Percentiles rank a stretch among this genome's conserved stretches.
Evolutionary conservation across 768 basidiomycete species (phyloP).

Genomic region (Butyriboletus loyo): DNA sequence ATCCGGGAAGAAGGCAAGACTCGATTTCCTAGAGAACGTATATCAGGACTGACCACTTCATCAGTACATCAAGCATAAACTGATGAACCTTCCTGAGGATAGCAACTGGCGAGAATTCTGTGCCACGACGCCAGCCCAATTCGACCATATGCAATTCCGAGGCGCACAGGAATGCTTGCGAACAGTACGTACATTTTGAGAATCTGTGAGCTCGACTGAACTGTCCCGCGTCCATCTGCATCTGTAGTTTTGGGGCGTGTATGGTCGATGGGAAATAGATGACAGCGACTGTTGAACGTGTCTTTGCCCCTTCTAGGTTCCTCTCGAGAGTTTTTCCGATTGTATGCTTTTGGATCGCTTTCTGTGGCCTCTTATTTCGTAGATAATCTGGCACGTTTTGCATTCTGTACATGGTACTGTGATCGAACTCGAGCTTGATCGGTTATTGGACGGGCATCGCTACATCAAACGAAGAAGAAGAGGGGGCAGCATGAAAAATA

Average conservation of each 20-base stretch:
- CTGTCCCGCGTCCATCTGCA: background rate
- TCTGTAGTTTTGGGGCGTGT: constrained; percentile 13
- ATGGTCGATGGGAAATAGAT: constrained; percentile 27
- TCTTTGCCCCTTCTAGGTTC: too few relatives aligned
- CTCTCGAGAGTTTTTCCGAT: too few relatives aligned
- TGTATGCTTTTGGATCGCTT: too few relatives aligned
- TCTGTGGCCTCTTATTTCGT: too few relatives aligned
- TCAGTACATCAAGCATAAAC: constrained; percentile 26
- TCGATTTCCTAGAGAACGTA: background rate
- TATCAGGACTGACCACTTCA: background rate
- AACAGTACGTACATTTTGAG: background rate
- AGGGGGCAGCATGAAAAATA: too few relatives aligned
- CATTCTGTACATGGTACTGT: too few relatives aligned
- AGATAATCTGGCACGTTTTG: too few relatives aligned
- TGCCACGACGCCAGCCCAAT: constrained; percentile 30
- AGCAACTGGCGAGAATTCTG: constrained; percentile 33
- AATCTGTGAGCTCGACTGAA: background rate
- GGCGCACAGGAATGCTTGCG: background rate
- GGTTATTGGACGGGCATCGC: too few relatives aligned
- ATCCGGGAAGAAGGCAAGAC: constrained; percentile 21
- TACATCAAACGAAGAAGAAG: too few relatives aligned
- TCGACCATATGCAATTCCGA: constrained; percentile 5
- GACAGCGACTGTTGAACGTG: too few relatives aligned
- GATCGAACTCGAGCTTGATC: too few relatives aligned
- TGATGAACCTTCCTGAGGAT: constrained; percentile 24